Base-by-base conservation (phyloP, 1,284 basidiomycete genomes). In the Trichosporon asahii region DNA sequence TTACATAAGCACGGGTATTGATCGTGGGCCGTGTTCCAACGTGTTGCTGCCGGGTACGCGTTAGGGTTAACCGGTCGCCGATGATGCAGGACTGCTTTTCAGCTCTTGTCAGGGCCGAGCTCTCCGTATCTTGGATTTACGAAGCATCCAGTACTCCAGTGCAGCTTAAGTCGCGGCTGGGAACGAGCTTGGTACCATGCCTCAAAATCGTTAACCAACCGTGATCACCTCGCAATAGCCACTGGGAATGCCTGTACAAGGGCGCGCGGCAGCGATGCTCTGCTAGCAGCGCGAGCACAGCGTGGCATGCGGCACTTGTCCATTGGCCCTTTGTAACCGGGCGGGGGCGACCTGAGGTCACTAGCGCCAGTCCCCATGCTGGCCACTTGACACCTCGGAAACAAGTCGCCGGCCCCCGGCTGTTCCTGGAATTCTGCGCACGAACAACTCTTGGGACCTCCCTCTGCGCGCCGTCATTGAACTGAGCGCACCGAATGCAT, bases 51-150 rank as follows among this genome's bases (percentile, higher is more conserved):
- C 57, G 57, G 57, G 57, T 61, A 61, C 2, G 29, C 2, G 35
- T 61, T 31, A 61, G 57, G 57, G 57, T 31, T 61, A 61, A 31
- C 57, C 57, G 57, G 57, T 61, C 15, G 57, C 57, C 57, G 57
- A 33, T 33, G 57, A 61, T 61, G 18, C 27, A 33, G 15, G n/a
- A 61, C 27, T 2, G n/a, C 29, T 61, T 61, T 61, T 31, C 15
- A 31, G 57, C 57, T 33, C 57, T 18, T 27, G 15, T 31, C 57
- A 61, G 57, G 57, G 57, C 1, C 12, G 21, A 18, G 8, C 49
- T n/a, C 21, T 12, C n/a, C 3, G 23, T 18, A 53, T 53, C 49
- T 12, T 53, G 49, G 49, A 14, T 11, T 21, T 21, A 53, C 21
- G 49, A n/a, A n/a, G n/a, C n/a, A n/a, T n/a, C n/a, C n/a, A n/a